phyloP scores from a whole-genome alignment of 768 basidiomycete species.

The Mycena galericulata region DNA sequence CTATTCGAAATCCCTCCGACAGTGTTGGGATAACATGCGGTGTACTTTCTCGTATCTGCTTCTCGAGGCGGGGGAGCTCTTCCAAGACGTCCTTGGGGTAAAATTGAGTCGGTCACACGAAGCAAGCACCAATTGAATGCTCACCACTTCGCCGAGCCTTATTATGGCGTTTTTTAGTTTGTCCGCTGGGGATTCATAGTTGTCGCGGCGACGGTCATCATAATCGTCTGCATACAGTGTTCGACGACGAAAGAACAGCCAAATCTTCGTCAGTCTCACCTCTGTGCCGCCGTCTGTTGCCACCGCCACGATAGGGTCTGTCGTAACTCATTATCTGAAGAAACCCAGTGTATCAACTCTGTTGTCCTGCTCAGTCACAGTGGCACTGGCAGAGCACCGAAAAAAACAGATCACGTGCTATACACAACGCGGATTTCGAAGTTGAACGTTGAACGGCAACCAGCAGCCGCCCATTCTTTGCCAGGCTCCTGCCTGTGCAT shows the following conservation, averaged over 20 bases:
- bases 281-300: slow-evolving; percentile 62
- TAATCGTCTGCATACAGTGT: slow-evolving; percentile 66
- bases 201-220: slow-evolving; percentile 74
- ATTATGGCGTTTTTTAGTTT: slow-evolving; percentile 75
- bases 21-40: slow-evolving; percentile 71
- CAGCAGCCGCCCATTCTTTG: not conserved
- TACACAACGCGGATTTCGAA: not conserved
- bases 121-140: slow-evolving; percentile 40
- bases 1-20: slow-evolving; percentile 81
- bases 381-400: too few species aligned
- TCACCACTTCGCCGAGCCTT: slow-evolving; percentile 85
- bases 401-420: slow-evolving; percentile 11
- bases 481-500: slow-evolving; percentile 20
- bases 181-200: slow-evolving; percentile 78
- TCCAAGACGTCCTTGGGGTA: slow-evolving; percentile 71
- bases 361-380: too few species aligned
- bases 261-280: slow-evolving; percentile 56
- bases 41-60: slow-evolving; percentile 70
- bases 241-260: slow-evolving; percentile 35
- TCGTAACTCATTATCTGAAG: slow-evolving; percentile 67
- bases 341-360: slow-evolving; percentile 37
- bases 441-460: not conserved
- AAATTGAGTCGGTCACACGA: slow-evolving; percentile 16
- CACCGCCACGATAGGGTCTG: slow-evolving; percentile 59
- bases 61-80: slow-evolving; percentile 75